phyloP scores from a whole-genome alignment of 257 asterid genomes.

The Ilex aquifolium region DNA sequence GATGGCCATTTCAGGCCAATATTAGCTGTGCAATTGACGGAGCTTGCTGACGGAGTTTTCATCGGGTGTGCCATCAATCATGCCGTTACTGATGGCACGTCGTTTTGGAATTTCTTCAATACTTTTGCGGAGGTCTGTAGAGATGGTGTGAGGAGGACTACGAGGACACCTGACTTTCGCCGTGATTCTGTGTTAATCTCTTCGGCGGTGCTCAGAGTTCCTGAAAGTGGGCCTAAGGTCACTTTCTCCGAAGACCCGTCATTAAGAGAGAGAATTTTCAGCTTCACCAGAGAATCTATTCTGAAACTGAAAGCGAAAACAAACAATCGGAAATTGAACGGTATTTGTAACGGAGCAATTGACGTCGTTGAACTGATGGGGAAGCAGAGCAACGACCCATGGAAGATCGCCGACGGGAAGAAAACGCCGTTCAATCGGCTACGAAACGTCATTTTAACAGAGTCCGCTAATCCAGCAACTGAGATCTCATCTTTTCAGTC shows the following conservation, averaged over 20 bases:
- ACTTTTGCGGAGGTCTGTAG: slow-evolving; percentile 30
- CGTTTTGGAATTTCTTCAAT: slow-evolving; percentile 47
- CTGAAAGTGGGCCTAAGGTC: slow-evolving; percentile 1
- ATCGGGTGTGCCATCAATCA: slow-evolving; percentile 25
- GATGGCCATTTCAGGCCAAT: slow-evolving; percentile 26
- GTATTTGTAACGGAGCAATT: neutral
- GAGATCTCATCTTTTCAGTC: slow-evolving; percentile 12
- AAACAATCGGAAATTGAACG: neutral
- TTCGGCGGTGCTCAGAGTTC: slow-evolving; percentile 5
- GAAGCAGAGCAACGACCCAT: slow-evolving; percentile 1
- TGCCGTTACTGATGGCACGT: slow-evolving; percentile 42
- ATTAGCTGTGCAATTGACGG: slow-evolving; percentile 32
- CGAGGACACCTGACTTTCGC: slow-evolving; percentile 14
- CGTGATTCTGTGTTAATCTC: slow-evolving; percentile 7
- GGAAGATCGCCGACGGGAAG: neutral
- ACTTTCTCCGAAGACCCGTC: neutral
- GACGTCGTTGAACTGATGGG: slow-evolving; percentile 1
- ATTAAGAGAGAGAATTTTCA: slow-evolving; percentile 6
- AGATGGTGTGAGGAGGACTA: slow-evolving; percentile 16
- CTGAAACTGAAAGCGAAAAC: neutral
- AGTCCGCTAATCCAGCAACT: neutral
- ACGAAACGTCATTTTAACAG: neutral
- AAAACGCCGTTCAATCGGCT: neutral
- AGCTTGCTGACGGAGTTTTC: slow-evolving; percentile 29
- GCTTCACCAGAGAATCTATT: slow-evolving; percentile 6